Base-by-base conservation (phyloP, 2,329 filamentous ascomycete genomes). In the Trichoderma brevicompactum region DNA sequence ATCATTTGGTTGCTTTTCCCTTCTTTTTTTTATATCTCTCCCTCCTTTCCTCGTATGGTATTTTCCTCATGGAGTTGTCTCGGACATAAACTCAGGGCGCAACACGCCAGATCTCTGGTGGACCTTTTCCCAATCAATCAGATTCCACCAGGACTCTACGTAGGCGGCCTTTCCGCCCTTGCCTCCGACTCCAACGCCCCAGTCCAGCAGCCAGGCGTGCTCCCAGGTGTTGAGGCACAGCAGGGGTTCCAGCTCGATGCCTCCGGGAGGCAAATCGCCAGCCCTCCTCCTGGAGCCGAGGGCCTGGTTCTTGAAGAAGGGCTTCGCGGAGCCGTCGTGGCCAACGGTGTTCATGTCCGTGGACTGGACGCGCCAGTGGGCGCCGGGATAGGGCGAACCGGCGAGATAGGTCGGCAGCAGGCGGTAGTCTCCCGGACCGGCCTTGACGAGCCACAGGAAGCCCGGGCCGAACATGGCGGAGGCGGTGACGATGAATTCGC, bases 171-270 rank as follows among this genome's bases (percentile, higher is more conserved):
- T 99, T 56, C 92, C 92, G 50, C 82, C 83, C 64, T 89, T 77
- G 5, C 89, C 89, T 46, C 76, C 76, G 1, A 73, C 76, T 9
- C 82, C 82, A 36, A 88, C 75, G 59, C 86, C 86, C 78, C 91
- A 97, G 77, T 98, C 93, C 64, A 86, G 85, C 76, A 98, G 80
- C 87, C 91, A 99, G 8, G 90, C 89, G 79, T 98, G 95, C 82
- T 98, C 90, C 95, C 95, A 99, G 5, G 93, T 97, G 80, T 93
- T 98, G 66, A 98, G 85, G 76, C 94, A 97, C 72, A 99, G 81
- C 67, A 98, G 82, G 12, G 94, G 94, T 65, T 87, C 82, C 40
- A 94, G 78, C 55, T 90, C 84, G 69, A 87, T 84, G 65, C 89
- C 89, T 44, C 90, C 90, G 1, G 90, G 88, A 5, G 87, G 84